Conservation (phyloP, 441 rosid genomes). For the Eutrema salsugineum region DNA sequence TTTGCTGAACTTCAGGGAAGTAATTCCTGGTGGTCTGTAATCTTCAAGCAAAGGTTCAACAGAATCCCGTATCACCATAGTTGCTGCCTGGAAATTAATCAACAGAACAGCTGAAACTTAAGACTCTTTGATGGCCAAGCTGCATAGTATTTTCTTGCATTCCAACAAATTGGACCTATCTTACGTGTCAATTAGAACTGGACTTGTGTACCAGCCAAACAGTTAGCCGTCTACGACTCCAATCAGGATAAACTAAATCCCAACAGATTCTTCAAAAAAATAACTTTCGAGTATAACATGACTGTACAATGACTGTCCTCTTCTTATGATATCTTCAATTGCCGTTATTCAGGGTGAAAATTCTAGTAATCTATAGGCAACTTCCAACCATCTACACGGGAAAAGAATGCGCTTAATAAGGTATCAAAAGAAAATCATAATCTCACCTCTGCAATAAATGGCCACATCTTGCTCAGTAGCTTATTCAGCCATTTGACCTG, state of each 20-base stretch:
- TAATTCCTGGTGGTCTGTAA: conserved; percentile 87
- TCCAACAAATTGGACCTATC: neutral
- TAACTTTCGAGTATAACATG: neutral
- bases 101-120: conserved; percentile 7
- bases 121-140: neutral
- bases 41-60: conserved; percentile 94
- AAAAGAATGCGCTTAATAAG: neutral
- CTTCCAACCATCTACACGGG: neutral
- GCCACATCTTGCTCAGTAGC: conserved; percentile 92
- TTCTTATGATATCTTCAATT: neutral
- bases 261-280: neutral
- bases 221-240: neutral
- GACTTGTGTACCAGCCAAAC: conserved; percentile 7
- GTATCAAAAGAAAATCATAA: conserved; percentile 4
- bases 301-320: neutral
- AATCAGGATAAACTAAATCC: conserved; percentile 5
- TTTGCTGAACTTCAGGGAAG: conserved; percentile 81
- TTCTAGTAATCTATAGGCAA: neutral
- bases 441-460: conserved; percentile 86
- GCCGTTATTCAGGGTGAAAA: neutral
- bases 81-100: conserved; percentile 69
- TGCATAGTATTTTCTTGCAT: neutral
- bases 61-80: conserved; percentile 80
- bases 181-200: neutral
- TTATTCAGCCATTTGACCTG: conserved; percentile 99